Percentiles rank a stretch among this genome's conserved stretches.
phyloP scores from a whole-genome alignment of 2,329 filamentous ascomycete species.

The Colletotrichum cordylinicola region DNA sequence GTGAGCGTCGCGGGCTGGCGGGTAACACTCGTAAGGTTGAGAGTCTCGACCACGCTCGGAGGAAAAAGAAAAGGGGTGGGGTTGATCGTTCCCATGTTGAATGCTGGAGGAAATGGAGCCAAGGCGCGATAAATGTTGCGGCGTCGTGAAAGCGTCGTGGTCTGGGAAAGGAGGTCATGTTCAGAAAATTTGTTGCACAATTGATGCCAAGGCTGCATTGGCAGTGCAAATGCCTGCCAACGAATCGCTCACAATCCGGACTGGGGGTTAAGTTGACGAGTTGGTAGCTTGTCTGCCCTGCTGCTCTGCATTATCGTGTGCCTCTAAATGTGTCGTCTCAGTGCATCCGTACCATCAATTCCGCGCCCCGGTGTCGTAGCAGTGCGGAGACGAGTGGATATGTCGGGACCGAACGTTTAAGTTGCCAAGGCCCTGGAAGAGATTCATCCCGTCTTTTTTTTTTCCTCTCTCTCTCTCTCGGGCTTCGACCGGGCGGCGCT shows the following conservation, averaged over 20 bases:
- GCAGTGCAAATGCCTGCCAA: not conserved
- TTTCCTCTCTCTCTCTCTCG: not conserved
- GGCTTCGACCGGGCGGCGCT: constrained; percentile 10
- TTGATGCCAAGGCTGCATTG: not conserved
- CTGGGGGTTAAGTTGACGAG: not conserved
- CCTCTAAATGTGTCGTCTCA: not conserved
- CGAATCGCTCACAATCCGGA: not conserved
- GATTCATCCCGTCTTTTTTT: constrained; percentile 16
- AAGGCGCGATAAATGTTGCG: not conserved
- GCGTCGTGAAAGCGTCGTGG: not conserved
- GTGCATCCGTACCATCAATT: not conserved
- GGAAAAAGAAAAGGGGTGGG: not conserved
- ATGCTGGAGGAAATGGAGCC: not conserved
- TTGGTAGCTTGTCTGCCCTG: not conserved
- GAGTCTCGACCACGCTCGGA: not conserved
- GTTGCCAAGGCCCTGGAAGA: constrained; percentile 8
- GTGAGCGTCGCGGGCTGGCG: not conserved
- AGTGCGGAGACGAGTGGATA: constrained; percentile 8
- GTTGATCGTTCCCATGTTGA: not conserved
- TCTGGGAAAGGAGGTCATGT: not conserved
- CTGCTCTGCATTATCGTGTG: not conserved
- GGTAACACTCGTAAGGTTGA: not conserved
- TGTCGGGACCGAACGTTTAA: constrained; percentile 14
- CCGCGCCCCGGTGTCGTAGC: not conserved
- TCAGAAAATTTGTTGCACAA: not conserved